These are phyloP conservation scores for Sarocladium strictum DNA, from an alignment of 2,329 filamentous ascomycete genomes.

Conservation along the genomic window DNA sequence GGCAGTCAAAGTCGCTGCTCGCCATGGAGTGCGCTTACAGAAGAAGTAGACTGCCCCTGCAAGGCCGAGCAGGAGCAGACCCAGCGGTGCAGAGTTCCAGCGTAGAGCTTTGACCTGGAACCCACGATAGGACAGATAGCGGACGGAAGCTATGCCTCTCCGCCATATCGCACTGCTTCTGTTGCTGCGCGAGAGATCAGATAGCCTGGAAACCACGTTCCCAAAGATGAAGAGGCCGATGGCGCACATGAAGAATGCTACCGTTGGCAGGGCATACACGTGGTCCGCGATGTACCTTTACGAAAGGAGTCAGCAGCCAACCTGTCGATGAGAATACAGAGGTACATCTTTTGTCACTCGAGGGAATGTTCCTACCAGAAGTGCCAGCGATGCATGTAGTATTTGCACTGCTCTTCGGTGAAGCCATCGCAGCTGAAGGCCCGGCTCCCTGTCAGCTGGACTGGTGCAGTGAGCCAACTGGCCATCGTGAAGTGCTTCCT, in stretches of 20 bases:
- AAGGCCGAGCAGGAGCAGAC: constrained; percentile 32
- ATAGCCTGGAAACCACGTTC: constrained; percentile 34
- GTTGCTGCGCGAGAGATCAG: constrained; percentile 16
- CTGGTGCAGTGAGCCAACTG: constrained; percentile 33
- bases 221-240: constrained; percentile 41
- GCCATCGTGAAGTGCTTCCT: neutral
- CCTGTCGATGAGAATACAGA: no score
- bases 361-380: constrained; percentile 31
- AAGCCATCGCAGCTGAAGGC: constrained; percentile 27
- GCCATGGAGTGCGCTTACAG: no score
- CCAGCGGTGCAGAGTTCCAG: constrained; percentile 39
- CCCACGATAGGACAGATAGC: constrained; percentile 1
- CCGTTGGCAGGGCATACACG: constrained; percentile 43
- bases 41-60: constrained; percentile 41
- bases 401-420: constrained; percentile 38
- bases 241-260: constrained; percentile 45
- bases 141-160: neutral
- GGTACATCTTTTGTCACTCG: constrained; percentile 11
- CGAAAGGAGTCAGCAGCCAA: neutral
- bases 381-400: constrained; percentile 38
- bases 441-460: constrained; percentile 33
- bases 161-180: neutral
- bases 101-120: constrained; percentile 11
- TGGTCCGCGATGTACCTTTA: constrained; percentile 37
- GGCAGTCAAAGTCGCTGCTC: no score